Base-by-base conservation (phyloP, 345 rosid genomes). In the Zanthoxylum bungeanum region DNA sequence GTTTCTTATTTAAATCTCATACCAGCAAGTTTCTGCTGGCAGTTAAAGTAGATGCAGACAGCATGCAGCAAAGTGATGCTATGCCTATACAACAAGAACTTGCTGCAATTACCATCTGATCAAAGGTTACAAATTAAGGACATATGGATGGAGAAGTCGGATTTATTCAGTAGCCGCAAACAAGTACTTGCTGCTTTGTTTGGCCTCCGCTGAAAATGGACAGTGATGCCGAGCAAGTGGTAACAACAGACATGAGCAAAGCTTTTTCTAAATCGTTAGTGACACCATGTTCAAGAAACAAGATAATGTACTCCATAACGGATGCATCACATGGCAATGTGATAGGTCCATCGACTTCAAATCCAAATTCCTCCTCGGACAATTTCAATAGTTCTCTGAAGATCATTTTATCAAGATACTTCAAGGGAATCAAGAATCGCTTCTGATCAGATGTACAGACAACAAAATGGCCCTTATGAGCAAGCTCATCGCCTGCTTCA, bases 261-360 rank as follows among this genome's bases (percentile, higher is more conserved):
- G 66, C 53, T 0, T 3, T 72, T 47, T 64, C 75, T 63, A 64
- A 3, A 61, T 49, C 8, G 27, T 64, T 40, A 21, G 28, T 4
- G 12, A 33, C 17, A 9, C 60, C 40, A n/a, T 34, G 0, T 22
- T 4, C 4, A 1, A 60, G 36, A 9, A 46, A 39, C 3, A 21
- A 16, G 33, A 68, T n/a, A 12, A 61, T 3, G 22, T 68, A 76
- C 22, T 72, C 76, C 70, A 67, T 60, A 27, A 63, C 53, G 16
- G 39, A 17, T 7, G 76, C 47, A 40, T 67, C 80, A 21, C 73
- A 67, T 30, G 73, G 80, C 66, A 77, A 16, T 1, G 58, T 62
- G 66, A 60, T 40, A 27, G 66, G 73, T 16, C 73, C 39, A 0
- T 68, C 37, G 0, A 66, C 37, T 3, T 53, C 21, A 25, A 61